Percentiles rank a stretch among this genome's conserved stretches.
Conservation (phyloP, 768 basidiomycete species). For the Tulasnella sp. region DNA sequence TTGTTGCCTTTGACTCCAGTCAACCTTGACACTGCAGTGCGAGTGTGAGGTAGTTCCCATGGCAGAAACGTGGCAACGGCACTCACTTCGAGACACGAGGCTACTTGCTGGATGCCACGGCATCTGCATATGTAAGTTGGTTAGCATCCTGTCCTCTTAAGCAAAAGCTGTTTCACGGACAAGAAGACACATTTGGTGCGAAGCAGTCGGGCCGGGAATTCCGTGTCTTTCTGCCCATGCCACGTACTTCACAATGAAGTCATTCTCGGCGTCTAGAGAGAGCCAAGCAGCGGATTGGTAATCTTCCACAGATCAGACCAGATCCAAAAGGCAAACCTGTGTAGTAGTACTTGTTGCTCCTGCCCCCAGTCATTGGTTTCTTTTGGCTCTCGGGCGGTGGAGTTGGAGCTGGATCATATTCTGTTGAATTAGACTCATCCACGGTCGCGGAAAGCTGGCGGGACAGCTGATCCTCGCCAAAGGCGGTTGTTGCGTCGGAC, state of each 20-base stretch:
- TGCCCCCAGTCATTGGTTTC: neutral
- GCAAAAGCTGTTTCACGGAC: neutral
- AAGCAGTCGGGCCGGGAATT: neutral
- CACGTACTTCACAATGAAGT: neutral
- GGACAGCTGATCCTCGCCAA: neutral
- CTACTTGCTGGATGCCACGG: neutral
- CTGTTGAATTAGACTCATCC: neutral
- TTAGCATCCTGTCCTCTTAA: neutral
- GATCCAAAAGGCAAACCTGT: neutral
- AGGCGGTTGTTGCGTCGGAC: neutral
- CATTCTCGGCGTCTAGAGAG: neutral
- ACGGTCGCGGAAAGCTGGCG: neutral
- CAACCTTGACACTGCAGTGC: neutral
- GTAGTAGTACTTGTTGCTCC: neutral
- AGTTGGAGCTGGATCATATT: neutral
- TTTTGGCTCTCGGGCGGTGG: constrained; percentile 16
- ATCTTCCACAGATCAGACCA: no score
- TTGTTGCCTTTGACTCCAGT: neutral
- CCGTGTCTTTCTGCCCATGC: constrained; percentile 4
- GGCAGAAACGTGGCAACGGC: neutral
- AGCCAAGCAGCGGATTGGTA: neutral
- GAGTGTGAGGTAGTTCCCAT: neutral
- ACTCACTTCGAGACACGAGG: neutral
- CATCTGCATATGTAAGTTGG: neutral
- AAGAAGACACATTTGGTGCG: neutral